phyloP scores from a whole-genome alignment of 129 eudicot species.

The Flaveria robusta region DNA sequence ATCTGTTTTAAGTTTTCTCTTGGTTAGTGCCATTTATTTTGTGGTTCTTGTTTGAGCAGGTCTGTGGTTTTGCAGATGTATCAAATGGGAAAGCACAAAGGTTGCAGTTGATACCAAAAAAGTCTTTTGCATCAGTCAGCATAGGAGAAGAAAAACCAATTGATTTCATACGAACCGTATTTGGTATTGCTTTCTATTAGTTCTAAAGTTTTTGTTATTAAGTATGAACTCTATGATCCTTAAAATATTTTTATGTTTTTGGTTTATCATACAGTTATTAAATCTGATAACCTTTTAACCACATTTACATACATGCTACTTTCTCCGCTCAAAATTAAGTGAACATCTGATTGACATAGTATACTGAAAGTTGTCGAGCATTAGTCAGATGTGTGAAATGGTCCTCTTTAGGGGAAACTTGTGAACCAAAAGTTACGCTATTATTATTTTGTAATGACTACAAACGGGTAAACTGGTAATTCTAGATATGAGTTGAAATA shows the following conservation, averaged over 20 bases:
- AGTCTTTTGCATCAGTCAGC: constrained; percentile 79
- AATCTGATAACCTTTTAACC: not conserved
- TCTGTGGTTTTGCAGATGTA: constrained; percentile 72
- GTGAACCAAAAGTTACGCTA: not conserved
- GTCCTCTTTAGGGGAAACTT: not conserved
- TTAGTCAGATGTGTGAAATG: not conserved
- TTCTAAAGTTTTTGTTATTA: not conserved
- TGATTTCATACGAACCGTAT: constrained; percentile 74
- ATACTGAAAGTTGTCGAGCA: not conserved
- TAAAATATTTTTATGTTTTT: not conserved
- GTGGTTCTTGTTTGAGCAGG: constrained; percentile 46
- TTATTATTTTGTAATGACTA: not conserved
- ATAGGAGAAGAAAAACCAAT: constrained; percentile 77
- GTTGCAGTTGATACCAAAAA: constrained; percentile 50
- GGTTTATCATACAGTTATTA: not conserved
- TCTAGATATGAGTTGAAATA: not conserved
- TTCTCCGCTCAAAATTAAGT: not conserved
- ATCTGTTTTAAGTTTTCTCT: not conserved
- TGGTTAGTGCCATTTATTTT: constrained; percentile 39
- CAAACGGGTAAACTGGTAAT: not conserved
- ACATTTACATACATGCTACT: not conserved
- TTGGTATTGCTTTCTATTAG: constrained; percentile 52
- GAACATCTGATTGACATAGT: not conserved
- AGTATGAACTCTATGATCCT: constrained; percentile 5
- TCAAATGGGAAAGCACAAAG: constrained; percentile 51